Evolutionary conservation across 2,329 filamentous ascomycete genomes (phyloP), one percentile per base, ranked within the genome.

Genomic region (Dactylellina leptospora): DNA sequence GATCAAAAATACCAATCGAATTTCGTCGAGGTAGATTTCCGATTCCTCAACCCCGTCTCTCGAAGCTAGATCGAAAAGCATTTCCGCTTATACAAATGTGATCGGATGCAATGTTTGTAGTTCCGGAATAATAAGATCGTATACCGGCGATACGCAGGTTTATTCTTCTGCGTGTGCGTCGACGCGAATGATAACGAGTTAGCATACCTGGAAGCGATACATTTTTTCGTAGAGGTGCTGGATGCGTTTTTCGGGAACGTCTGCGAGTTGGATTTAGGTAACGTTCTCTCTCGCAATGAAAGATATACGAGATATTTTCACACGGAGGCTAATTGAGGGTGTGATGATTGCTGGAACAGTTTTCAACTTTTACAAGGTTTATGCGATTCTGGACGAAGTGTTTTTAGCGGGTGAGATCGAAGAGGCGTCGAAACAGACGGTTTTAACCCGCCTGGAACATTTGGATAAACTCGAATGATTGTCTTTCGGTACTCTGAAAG

Each of bases 1-100:
- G 95, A 99, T 82, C 95, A 99, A 80, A 99, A 99, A 80, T 96
- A 99, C 84, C 95, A 99, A 81, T 96, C 92, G 82, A 99, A 99
- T 83, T 99, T 99, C 79, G 95, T 99, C 85, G 95, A 99, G 77
- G 88, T 88, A 76, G 81, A 47, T 25, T 18, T n/a, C n/a, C n/a
- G n/a, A n/a, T n/a, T n/a, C n/a, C n/a, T n/a, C n/a, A n/a, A n/a
- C n/a, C n/a, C n/a, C n/a, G n/a, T n/a, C n/a, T n/a, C n/a, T n/a
- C n/a, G n/a, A n/a, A n/a, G n/a, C n/a, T n/a, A n/a, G n/a, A n/a
- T n/a, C n/a, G n/a, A n/a, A n/a, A n/a, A n/a, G n/a, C n/a, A n/a
- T n/a, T n/a, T 33, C 9, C 38, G 40, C 25, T 59, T 9, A 48
- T 22, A 20, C 10, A n/a, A 25, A 11, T 27, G 23, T 58, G 22